Conservation (phyloP, 2,329 filamentous ascomycete species). For the Cladosporium oxysporum region DNA sequence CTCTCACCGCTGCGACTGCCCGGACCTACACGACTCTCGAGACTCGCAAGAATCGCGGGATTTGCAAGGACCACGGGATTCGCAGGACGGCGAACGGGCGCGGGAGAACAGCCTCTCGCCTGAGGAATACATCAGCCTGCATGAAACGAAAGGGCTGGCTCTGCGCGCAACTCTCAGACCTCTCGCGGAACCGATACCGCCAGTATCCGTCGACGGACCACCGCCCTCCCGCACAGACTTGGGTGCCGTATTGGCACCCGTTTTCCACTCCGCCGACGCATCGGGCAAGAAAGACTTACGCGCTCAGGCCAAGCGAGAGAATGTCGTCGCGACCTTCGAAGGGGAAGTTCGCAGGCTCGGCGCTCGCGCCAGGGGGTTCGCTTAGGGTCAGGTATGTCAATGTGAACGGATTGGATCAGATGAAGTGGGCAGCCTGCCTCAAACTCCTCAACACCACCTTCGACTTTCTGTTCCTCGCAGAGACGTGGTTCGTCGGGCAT, state of each 20-base stretch:
- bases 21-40: not conserved
- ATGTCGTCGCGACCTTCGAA: not conserved
- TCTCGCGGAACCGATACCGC: too few relatives aligned
- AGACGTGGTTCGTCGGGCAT: not conserved
- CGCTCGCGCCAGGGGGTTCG: not conserved
- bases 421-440: not conserved
- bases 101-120: not conserved
- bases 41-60: too few relatives aligned
- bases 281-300: not conserved
- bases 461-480: slow-evolving; percentile 8
- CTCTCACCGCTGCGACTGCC: too few relatives aligned
- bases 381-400: not conserved
- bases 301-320: not conserved
- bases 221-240: not conserved
- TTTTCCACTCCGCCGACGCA: not conserved
- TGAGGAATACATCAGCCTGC: not conserved
- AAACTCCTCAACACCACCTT: not conserved
- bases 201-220: not conserved
- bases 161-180: not conserved
- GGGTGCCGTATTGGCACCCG: not conserved
- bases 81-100: too few relatives aligned
- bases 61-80: too few relatives aligned
- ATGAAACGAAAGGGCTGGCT: not conserved
- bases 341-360: not conserved
- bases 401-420: not conserved